Evolutionary conservation across 106 monocot species (phyloP), one percentile per base, ranked within the genome.

Genomic region (Dioscorea alata): DNA sequence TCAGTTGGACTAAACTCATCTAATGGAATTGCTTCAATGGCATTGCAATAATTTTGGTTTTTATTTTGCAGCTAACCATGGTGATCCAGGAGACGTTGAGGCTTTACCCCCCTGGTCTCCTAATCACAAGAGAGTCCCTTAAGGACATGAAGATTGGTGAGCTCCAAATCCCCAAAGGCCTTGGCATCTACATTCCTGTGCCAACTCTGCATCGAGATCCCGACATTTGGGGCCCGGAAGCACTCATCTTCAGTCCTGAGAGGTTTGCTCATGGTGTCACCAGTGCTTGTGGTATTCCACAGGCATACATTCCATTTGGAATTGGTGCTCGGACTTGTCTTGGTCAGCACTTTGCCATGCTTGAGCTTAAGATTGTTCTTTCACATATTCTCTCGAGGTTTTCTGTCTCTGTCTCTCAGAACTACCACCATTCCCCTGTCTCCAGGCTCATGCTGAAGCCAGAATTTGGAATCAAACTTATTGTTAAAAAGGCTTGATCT

Each of bases 61-160:
- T 42, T 10, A 42, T 42, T 42, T 65, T 50, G 67, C 75, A 94
- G 94, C 13, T 94, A 23, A 85, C 83, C 2, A 81, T 83, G 82
- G 85, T 94, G 57, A 94, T 94, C 21, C 90, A 90, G 61, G 94
- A 94, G 60, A 79, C 90, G 0, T 68, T 94, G 4, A 66, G 94
- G 48, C 74, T 94, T 4, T 94, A 85, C 32, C 94, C 94, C 0
- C 83, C 87, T 1, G 69, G 78, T 6, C 69, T 84, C 5, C 56
- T 74, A 16, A 67, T 94, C 6, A 65, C 74, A 4, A 68, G 94
- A 31, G 87, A 85, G 71, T 61, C 87, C 2, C 75, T 94, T 4
- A 71, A 75, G 51, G 94, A 90, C 15, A 72, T 94, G 80, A 73
- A 71, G 50, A 57, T 94, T 8, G 94, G 90, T 2, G 60, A 65